phyloP scores from a whole-genome alignment of 2,329 filamentous ascomycete species.

The Botrytis sinoallii region DNA sequence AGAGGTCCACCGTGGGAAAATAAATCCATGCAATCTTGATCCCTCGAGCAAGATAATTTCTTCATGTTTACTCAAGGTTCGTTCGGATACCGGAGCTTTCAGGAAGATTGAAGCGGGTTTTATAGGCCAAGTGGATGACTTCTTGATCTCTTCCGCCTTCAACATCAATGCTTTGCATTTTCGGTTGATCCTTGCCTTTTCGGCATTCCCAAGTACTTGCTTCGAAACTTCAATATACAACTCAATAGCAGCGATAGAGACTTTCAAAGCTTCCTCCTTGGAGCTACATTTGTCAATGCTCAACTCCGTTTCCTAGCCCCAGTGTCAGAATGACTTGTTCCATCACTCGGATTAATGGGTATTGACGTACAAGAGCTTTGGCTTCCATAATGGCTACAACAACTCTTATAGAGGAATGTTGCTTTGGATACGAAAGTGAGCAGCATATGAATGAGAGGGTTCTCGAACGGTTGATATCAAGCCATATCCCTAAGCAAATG shows the following conservation, averaged over 20 bases:
- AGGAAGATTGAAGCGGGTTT: slow-evolving; percentile 30
- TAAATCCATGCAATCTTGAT: slow-evolving; percentile 76
- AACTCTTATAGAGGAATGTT: too few species aligned
- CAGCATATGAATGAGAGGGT: not conserved
- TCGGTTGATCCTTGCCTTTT: slow-evolving; percentile 63
- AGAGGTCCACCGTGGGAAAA: slow-evolving; percentile 81
- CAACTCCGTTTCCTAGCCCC: slow-evolving; percentile 50
- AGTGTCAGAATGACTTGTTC: slow-evolving; percentile 21
- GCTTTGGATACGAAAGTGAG: not conserved
- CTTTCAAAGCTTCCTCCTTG: slow-evolving; percentile 64
- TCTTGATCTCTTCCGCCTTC: slow-evolving; percentile 74
- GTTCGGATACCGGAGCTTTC: slow-evolving; percentile 46
- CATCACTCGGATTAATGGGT: slow-evolving; percentile 10
- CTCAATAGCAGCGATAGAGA: slow-evolving; percentile 75
- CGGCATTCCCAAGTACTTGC: slow-evolving; percentile 55
- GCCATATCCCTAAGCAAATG: not conserved
- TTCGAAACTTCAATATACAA: slow-evolving; percentile 74
- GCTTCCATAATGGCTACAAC: slow-evolving; percentile 43
- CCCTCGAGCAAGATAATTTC: slow-evolving; percentile 73
- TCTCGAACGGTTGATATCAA: not conserved
- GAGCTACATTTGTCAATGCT: slow-evolving; percentile 49
- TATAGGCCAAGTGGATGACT: slow-evolving; percentile 29
- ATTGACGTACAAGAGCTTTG: slow-evolving; percentile 43
- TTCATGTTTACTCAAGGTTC: slow-evolving; percentile 65
- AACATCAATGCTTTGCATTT: slow-evolving; percentile 69